A percentile compares a stretch with the other conserved stretches of the same genome.
Conservation (phyloP, 306 rosid species). For the Gastrolobium bilobum region DNA sequence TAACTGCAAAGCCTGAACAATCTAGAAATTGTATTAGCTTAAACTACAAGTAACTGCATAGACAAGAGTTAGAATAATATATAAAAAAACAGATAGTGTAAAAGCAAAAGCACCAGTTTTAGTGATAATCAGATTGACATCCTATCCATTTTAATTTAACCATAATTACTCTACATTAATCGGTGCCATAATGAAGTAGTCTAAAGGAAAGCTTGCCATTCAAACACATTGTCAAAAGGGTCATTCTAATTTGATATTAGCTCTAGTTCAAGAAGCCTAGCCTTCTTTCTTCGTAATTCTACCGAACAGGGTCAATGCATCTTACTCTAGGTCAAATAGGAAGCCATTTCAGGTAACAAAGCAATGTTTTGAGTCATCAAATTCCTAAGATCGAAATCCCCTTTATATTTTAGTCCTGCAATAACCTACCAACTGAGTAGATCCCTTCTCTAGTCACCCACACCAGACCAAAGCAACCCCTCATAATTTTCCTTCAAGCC, state of each 20-base stretch:
- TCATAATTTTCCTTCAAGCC: background rate
- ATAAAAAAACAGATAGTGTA: conserved; percentile 3
- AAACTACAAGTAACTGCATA: conserved; percentile 22
- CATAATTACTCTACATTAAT: background rate
- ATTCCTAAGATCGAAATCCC: background rate
- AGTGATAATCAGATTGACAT: background rate
- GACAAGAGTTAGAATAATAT: conserved; percentile 20
- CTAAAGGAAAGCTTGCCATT: background rate
- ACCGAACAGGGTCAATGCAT: background rate
- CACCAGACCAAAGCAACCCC: background rate
- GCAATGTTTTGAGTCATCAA: background rate
- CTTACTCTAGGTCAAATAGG: background rate
- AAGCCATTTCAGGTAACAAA: background rate
- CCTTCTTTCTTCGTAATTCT: background rate
- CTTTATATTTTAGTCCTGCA: conserved; percentile 12
- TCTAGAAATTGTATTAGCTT: background rate
- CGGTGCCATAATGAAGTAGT: background rate
- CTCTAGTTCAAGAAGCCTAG: conserved; percentile 6
- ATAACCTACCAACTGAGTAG: conserved; percentile 1
- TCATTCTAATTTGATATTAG: background rate
- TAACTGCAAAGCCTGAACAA: background rate
- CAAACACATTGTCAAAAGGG: background rate
- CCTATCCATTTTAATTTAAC: background rate
- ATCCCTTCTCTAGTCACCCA: conserved; percentile 13
- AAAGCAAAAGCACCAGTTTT: background rate